These are phyloP conservation scores for Schoenoplectus tabernaemontani DNA, from an alignment of 202 grass and related monocot species.

Conservation along the genomic window DNA sequence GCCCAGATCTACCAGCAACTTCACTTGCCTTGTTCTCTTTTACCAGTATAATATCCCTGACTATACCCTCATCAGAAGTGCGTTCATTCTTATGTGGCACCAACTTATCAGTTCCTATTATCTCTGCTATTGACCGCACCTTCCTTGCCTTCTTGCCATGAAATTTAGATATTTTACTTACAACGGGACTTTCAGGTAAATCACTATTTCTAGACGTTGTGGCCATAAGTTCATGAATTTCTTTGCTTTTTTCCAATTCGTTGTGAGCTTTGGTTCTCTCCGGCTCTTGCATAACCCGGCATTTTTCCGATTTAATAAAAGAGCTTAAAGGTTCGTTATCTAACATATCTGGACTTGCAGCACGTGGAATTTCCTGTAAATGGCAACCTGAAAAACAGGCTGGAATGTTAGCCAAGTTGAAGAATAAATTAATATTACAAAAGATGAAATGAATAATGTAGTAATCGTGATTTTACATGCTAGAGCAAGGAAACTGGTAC, in stretches of 20 bases:
- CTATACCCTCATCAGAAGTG: slow-evolving; percentile 27
- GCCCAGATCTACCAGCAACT: slow-evolving; percentile 16
- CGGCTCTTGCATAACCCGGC: slow-evolving; percentile 15
- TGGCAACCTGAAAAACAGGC: background rate
- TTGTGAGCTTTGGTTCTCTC: slow-evolving; percentile 21
- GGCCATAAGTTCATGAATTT: slow-evolving; percentile 24
- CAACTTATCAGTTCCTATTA: slow-evolving; percentile 28
- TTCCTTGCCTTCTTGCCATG: slow-evolving; percentile 45
- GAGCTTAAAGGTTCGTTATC: slow-evolving; percentile 22
- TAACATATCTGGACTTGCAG: background rate
- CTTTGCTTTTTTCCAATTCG: slow-evolving; percentile 19
- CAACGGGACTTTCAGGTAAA: slow-evolving; percentile 17
- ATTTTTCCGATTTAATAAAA: slow-evolving; percentile 29
- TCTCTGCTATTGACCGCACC: slow-evolving; percentile 47
- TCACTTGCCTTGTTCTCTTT: slow-evolving; percentile 17
- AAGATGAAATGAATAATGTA: background rate
- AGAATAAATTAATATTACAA: background rate
- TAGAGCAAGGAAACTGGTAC: background rate
- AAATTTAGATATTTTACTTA: slow-evolving; percentile 26
- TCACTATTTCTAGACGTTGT: slow-evolving; percentile 22
- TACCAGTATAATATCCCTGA: slow-evolving; percentile 13
- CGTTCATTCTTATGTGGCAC: slow-evolving; percentile 8
- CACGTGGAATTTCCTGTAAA: background rate
- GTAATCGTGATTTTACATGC: background rate
- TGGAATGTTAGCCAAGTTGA: background rate